Evolutionary conservation across 164 flowering plant genomes (phyloP).

Genomic region (Tetracentron sinense): DNA sequence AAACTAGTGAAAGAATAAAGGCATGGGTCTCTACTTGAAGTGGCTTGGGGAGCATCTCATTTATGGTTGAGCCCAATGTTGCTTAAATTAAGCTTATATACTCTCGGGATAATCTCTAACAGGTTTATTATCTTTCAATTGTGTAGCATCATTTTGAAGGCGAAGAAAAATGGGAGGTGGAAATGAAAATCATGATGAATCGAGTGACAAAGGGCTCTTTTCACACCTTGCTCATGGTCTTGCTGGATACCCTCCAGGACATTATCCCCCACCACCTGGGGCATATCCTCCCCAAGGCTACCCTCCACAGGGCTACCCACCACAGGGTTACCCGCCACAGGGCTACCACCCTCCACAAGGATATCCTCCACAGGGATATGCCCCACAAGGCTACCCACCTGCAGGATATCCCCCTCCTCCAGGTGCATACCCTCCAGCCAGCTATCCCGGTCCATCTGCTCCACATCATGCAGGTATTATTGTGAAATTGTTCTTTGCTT

Average conservation of each 20-base stretch:
- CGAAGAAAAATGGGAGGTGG: conserved; percentile 49
- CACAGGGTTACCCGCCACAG: conserved; percentile 27
- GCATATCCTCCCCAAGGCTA: conserved; percentile 41
- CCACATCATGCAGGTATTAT: conserved; percentile 29
- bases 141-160: background rate
- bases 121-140: background rate
- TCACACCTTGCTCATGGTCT: conserved; percentile 35
- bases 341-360: conserved; percentile 42
- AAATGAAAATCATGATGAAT: conserved; percentile 36
- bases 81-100: background rate
- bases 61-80: background rate
- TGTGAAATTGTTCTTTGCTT: background rate
- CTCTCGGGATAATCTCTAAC: background rate
- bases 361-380: conserved; percentile 35
- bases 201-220: conserved; percentile 42
- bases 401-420: conserved; percentile 22
- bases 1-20: too few species aligned
- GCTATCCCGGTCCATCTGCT: conserved; percentile 38
- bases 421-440: conserved; percentile 37
- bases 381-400: conserved; percentile 22
- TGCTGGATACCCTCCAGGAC: conserved; percentile 25
- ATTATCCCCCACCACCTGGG: conserved; percentile 26
- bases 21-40: too few species aligned
- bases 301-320: conserved; percentile 35
- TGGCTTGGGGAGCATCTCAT: too few species aligned